Conservation (phyloP, 352 stramenopile species). For the Pythium utonaiense region DNA sequence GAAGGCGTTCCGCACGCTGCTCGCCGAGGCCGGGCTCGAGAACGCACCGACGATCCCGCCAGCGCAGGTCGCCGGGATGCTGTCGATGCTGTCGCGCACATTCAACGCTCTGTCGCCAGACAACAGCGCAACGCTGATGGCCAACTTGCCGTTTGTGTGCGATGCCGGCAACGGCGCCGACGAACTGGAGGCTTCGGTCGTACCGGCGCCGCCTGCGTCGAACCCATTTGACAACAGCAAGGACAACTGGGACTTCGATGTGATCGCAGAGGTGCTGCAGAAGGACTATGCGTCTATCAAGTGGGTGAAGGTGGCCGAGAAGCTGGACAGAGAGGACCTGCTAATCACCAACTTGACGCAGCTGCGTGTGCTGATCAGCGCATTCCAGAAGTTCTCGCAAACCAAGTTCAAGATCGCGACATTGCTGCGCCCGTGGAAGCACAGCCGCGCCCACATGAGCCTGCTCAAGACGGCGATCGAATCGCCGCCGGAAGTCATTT, state of each 20-base stretch:
- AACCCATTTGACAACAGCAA: conserved; percentile 30
- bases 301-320: conserved; percentile 82
- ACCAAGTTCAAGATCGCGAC: conserved; percentile 74
- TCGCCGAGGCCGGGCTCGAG: conserved; percentile 76
- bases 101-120: conserved; percentile 61
- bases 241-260: conserved; percentile 80
- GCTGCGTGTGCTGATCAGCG: conserved; percentile 69
- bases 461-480: conserved; percentile 79
- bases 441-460: conserved; percentile 70
- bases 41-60: conserved; percentile 82
- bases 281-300: conserved; percentile 85
- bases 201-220: conserved; percentile 25
- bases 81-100: conserved; percentile 84
- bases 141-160: conserved; percentile 78
- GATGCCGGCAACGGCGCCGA: conserved; percentile 31
- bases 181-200: conserved; percentile 21
- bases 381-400: conserved; percentile 78
- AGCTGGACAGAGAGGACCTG: conserved; percentile 77
- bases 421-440: conserved; percentile 75
- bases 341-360: conserved; percentile 58
- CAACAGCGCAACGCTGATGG: conserved; percentile 75
- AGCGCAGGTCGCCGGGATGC: conserved; percentile 84
- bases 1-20: conserved; percentile 76
- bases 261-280: conserved; percentile 82
- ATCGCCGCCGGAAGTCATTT: conserved; percentile 73